These are phyloP conservation scores for Acacia crassicarpa DNA, from an alignment of 306 rosid genomes.

Conservation along the genomic window DNA sequence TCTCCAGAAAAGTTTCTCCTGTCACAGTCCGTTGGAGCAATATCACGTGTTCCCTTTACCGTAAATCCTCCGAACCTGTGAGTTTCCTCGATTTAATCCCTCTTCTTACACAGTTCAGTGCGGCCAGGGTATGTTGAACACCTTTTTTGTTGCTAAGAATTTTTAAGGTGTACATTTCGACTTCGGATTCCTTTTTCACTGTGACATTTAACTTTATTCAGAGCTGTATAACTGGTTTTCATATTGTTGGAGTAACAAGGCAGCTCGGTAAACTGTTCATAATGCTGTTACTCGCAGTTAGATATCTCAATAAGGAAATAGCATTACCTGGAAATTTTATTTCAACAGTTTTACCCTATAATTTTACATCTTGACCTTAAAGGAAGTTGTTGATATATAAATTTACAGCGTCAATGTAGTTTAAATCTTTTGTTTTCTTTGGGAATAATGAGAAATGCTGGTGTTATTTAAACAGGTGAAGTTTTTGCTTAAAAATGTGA, in stretches of 20 bases:
- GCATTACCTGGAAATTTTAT: constrained; percentile 14
- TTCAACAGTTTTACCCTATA: neutral
- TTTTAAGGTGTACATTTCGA: neutral
- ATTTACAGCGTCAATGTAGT: neutral
- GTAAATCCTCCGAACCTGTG: constrained; percentile 64
- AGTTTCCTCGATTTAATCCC: constrained; percentile 31
- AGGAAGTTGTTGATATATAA: neutral
- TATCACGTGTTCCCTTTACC: constrained; percentile 70
- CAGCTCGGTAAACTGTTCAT: neutral
- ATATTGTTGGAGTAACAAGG: neutral
- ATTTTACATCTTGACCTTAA: neutral
- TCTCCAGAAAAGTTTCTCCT: constrained; percentile 50
- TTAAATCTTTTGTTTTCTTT: neutral
- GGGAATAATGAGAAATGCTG: constrained; percentile 14
- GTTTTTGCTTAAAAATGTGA: constrained; percentile 71
- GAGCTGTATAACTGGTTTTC: neutral
- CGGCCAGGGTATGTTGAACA: neutral
- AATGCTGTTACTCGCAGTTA: neutral
- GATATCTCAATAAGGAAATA: neutral
- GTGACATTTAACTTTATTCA: neutral
- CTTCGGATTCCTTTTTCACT: neutral
- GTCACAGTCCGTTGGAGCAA: constrained; percentile 79
- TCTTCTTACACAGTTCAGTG: neutral
- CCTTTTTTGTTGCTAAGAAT: constrained; percentile 26
- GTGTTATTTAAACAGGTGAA: constrained; percentile 50